Conservation (phyloP, 1,284 basidiomycete genomes). For the Stygiomarasmius scandens region DNA sequence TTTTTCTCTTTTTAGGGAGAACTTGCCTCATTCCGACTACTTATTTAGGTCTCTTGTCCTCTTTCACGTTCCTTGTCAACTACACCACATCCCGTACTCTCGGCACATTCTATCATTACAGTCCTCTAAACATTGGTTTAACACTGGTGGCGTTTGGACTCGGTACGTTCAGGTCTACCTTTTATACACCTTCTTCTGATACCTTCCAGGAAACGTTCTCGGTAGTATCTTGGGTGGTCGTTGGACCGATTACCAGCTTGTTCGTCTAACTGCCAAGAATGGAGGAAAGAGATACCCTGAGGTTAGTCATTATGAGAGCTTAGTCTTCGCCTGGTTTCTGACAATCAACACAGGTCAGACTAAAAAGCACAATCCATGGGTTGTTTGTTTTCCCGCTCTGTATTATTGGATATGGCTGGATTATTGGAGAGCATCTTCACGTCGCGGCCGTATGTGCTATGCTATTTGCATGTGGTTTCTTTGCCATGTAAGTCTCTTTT, state of each 20-base stretch:
- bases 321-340: not conserved
- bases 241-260: conserved; percentile 71
- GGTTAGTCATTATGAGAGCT: conserved; percentile 42
- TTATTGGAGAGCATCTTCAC: conserved; percentile 62
- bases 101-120: conserved; percentile 63
- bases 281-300: conserved; percentile 68
- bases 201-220: conserved; percentile 53
- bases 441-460: conserved; percentile 65
- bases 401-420: conserved; percentile 78
- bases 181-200: not conserved
- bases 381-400: conserved; percentile 59
- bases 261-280: conserved; percentile 57
- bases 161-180: conserved; percentile 42
- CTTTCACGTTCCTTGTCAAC: conserved; percentile 66
- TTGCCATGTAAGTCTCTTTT: conserved; percentile 57
- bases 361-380: conserved; percentile 62
- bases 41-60: conserved; percentile 68
- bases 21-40: conserved; percentile 2
- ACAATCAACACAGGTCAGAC: conserved; percentile 59
- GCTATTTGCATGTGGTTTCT: conserved; percentile 69
- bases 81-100: conserved; percentile 79
- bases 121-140: conserved; percentile 72
- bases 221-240: conserved; percentile 79
- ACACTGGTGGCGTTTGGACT: conserved; percentile 75
- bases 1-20: not conserved